Evolutionary conservation across 129 eudicot species (phyloP), one percentile per base, ranked within the genome.

Genomic region (Oenanthe sinensis): DNA sequence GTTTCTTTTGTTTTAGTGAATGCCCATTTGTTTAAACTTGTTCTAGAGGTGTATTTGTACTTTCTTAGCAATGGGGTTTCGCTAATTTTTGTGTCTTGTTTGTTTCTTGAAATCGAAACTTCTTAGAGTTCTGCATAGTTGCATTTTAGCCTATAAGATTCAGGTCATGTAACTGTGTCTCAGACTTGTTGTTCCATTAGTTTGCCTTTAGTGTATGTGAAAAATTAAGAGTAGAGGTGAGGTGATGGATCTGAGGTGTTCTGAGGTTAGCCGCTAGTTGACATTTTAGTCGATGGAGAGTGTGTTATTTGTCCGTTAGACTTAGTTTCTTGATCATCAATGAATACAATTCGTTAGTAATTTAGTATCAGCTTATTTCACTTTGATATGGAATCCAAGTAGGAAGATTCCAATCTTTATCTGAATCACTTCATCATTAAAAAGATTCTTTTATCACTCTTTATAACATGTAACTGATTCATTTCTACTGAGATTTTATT

Each of bases 61-160:
- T 7, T 74, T 81, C 8, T 54, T 8, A 63, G n/a, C 75, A 80
- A 90, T 93, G 96, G 91, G 89, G 71, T 28, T 83, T 87, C 96
- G 96, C 75, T 93, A 90, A 86, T n/a, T 75, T 74, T 63, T 30
- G 8, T 28, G 4, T 28, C 40, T 65, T 12, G 71, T 70, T 82
- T 33, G 52, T 52, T 44, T 75, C 24, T 44, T 24, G 74, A 14
- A 28, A 42, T 81, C 55, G 33, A 54, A 77, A 52, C 6, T 4
- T 65, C 55, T 75, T 24, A 46, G 45, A 77, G 45, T 28, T 77
- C 70, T 28, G 73, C 17, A 84, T 40, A 87, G 69, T 58, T 20
- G 68, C 67, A 42, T 49, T 71, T 82, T 75, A 80, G 71, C 8
- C 55, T 20, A 47, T 40, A 54, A 75, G 77, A 37, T 33, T 65